Percentiles rank a stretch among this genome's conserved stretches.
These are phyloP conservation scores for Wilhelminamyces savonicus DNA, from an alignment of 805 yeast species.

Conservation along the genomic window DNA sequence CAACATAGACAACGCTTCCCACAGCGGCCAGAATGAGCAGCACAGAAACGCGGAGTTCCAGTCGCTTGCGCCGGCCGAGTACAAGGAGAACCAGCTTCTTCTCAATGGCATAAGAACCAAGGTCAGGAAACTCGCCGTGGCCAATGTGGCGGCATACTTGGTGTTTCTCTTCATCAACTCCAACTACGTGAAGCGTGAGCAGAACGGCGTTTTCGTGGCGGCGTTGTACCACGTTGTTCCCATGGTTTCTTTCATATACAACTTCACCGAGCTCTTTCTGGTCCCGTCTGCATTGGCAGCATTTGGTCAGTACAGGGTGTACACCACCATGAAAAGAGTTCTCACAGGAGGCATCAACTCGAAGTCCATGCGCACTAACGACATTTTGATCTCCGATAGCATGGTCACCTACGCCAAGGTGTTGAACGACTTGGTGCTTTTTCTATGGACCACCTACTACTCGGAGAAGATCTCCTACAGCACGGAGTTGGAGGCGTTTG, in stretches of 20 bases:
- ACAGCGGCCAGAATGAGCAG: constrained; percentile 6
- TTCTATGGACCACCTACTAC: constrained; percentile 39
- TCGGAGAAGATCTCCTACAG: constrained; percentile 25
- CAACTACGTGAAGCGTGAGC: background rate
- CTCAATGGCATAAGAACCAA: constrained; percentile 29
- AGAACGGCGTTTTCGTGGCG: constrained; percentile 1
- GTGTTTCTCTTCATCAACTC: constrained; percentile 8
- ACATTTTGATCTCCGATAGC: constrained; percentile 78
- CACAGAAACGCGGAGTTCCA: constrained; percentile 25
- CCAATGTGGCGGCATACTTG: constrained; percentile 15
- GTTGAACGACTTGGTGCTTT: constrained; percentile 62
- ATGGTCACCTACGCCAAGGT: constrained; percentile 77
- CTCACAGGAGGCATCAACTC: constrained; percentile 54
- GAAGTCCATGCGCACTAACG: constrained; percentile 58
- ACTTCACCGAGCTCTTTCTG: constrained; percentile 22
- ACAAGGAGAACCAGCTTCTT: constrained; percentile 23
- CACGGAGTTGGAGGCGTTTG: constrained; percentile 21
- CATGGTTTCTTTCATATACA: constrained; percentile 17
- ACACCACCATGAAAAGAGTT: constrained; percentile 47
- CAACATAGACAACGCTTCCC: constrained; percentile 5
- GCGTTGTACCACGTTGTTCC: constrained; percentile 19
- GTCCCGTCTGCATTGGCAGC: constrained; percentile 18
- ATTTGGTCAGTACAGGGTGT: constrained; percentile 38
- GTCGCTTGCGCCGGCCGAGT: constrained; percentile 22
- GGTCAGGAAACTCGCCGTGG: constrained; percentile 19